A percentile compares a stretch with the other conserved stretches of the same genome.
Evolutionary conservation across 1,284 basidiomycete genomes (phyloP).

Genomic region (Laetiporus sulphureus): DNA sequence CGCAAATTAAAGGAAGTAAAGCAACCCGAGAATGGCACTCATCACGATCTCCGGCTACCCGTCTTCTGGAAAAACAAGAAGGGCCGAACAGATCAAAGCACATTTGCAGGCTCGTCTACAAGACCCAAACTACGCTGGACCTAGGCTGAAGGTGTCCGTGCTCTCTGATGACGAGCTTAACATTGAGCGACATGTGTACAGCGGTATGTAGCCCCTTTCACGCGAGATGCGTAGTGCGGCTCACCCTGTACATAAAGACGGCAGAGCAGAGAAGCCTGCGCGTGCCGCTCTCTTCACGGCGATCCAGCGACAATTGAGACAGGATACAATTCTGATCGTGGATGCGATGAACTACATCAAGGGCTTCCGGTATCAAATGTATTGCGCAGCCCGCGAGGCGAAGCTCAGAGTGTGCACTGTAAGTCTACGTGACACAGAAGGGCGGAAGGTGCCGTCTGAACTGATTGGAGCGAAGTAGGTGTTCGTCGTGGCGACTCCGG

Average conservation of each 20-base stretch:
- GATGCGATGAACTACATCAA: constrained; percentile 97
- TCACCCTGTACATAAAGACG: constrained; percentile 45
- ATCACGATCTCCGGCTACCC: constrained; percentile 91
- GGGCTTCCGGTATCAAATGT: constrained; percentile 95
- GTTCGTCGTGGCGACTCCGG: constrained; percentile 74
- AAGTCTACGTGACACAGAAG: constrained; percentile 28
- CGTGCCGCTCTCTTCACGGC: constrained; percentile 85
- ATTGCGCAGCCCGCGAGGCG: constrained; percentile 89
- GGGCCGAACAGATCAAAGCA: constrained; percentile 59
- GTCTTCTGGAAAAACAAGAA: constrained; percentile 78
- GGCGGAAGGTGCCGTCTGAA: background rate
- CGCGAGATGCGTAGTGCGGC: background rate
- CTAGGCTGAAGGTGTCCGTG: constrained; percentile 52
- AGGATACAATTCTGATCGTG: constrained; percentile 79
- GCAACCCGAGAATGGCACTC: no score
- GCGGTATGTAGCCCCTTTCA: constrained; percentile 45
- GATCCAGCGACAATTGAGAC: constrained; percentile 68
- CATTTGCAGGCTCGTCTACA: constrained; percentile 54
- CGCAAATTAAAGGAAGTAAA: no score
- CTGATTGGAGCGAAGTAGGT: constrained; percentile 39
- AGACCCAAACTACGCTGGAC: constrained; percentile 44
- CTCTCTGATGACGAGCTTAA: constrained; percentile 76
- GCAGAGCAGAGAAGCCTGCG: constrained; percentile 83
- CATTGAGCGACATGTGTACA: constrained; percentile 63
- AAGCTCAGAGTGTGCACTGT: constrained; percentile 86